Evolutionary conservation across 495 filamentous ascomycete genomes (phyloP).

Genomic region (Penicillium herquei): DNA sequence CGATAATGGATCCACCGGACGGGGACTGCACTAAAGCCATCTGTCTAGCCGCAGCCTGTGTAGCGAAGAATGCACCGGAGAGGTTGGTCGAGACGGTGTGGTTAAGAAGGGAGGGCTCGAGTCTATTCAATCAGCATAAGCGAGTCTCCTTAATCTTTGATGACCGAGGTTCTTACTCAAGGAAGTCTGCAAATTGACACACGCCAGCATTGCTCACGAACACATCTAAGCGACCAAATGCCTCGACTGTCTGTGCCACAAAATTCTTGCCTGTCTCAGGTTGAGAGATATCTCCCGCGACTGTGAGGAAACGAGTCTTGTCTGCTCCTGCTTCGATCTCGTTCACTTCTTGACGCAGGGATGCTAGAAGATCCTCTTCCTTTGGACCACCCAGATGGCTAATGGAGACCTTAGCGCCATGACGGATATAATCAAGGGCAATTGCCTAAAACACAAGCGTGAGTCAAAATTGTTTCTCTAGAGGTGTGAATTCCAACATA

Average conservation of each 20-base stretch:
- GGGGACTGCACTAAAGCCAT: conserved; percentile 63
- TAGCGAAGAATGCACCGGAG: conserved; percentile 79
- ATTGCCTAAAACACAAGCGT: conserved; percentile 50
- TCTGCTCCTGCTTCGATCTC: conserved; percentile 44
- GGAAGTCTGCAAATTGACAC: conserved; percentile 79
- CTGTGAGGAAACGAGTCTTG: conserved; percentile 48
- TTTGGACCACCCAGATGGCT: conserved; percentile 64
- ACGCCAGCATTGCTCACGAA: conserved; percentile 89
- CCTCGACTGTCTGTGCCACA: conserved; percentile 53
- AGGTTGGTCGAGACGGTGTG: conserved; percentile 75
- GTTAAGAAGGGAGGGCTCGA: conserved; percentile 59
- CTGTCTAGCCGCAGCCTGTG: conserved; percentile 77
- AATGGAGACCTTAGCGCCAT: conserved; percentile 66
- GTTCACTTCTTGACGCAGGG: conserved; percentile 51
- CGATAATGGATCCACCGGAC: conserved; percentile 78
- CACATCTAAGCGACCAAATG: conserved; percentile 66
- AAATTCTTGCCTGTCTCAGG: conserved; percentile 60
- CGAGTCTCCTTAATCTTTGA: too few species aligned
- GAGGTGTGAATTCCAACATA: conserved; percentile 11
- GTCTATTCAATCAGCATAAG: conserved; percentile 30
- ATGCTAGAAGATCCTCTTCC: conserved; percentile 52
- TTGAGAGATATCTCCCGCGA: conserved; percentile 65
- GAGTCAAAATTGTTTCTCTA: background rate
- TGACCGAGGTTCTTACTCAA: too few species aligned
- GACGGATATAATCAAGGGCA: conserved; percentile 64